Evolutionary conservation across 495 filamentous ascomycete genomes (phyloP), one percentile per base, ranked within the genome.

Genomic region (Apiosordaria backusii): DNA sequence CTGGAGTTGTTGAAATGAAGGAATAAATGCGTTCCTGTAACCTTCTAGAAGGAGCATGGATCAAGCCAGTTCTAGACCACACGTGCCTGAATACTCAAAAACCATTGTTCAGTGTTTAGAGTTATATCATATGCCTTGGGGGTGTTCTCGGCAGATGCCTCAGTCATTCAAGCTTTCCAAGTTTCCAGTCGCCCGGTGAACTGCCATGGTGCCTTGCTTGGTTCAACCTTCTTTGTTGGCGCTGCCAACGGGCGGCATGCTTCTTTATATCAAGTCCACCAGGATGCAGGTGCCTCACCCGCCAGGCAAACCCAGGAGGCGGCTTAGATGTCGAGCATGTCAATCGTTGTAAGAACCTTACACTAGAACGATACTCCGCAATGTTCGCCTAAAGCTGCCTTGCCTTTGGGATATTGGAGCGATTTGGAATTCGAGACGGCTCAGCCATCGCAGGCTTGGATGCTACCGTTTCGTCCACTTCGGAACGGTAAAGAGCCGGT

Each of bases 381-480:
- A 2, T 45, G 9, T 13, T 13, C 6, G 0, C 35, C 35, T 13
- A 45, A 10, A 45, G 35, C 18, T 25, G 57, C 24, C 57, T 60
- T 60, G 52, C 52, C 18, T 61, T 19, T n/a, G 18, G 59, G 22
- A 9, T n/a, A 21, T 61, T 4, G 24, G 16, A 4, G n/a, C 27
- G 18, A 10, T 35, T 35, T 60, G 9, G 25, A 19, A 40, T 19
- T 61, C 45, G 59, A 61, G 59, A 61, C 59, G 27, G 24, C 59
- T 61, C 59, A 61, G 59, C 59, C 59, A 61, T 40, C 27, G 9
- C 0, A 59, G 57, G 13, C 25, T 59, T 59, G 57, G 25, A 24
- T 57, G 55, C 10, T 59, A 61, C 59, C 59, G 59, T 61, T 61
- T 61, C 25, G 59, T n/a, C 59, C 26, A 40, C 3, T 6, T 61